A percentile compares a stretch with the other conserved stretches of the same genome.
These are phyloP conservation scores for Chalciporus sphaerocephalus DNA, from an alignment of 768 basidiomycete genomes.

Conservation along the genomic window DNA sequence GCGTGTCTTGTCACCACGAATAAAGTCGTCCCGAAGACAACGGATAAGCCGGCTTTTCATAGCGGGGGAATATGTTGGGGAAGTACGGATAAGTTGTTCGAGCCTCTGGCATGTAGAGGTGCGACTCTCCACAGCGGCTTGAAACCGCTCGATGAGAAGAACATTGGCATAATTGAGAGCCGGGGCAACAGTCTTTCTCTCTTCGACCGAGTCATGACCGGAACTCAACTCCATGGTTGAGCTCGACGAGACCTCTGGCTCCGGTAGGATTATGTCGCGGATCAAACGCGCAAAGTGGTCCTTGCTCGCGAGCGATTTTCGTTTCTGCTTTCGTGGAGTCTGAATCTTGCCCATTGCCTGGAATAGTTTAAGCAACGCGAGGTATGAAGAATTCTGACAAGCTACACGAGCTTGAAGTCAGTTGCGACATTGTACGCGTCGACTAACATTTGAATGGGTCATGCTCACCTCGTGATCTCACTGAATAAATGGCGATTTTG, in stretches of 20 bases:
- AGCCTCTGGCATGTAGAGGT: conserved; percentile 27
- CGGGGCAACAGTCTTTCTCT: not conserved
- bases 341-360: conserved; percentile 14
- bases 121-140: conserved; percentile 25
- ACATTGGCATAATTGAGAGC: conserved; percentile 24
- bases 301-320: conserved; percentile 21
- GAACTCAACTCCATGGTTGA: conserved; percentile 5
- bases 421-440: no score
- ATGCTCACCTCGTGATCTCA: no score
- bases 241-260: not conserved
- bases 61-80: conserved; percentile 16
- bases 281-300: conserved; percentile 23
- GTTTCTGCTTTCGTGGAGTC: conserved; percentile 23
- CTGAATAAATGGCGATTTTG: no score
- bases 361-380: not conserved
- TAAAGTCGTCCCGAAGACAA: conserved; percentile 24
- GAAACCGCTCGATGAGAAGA: conserved; percentile 26
- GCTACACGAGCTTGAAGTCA: no score
- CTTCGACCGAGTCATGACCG: conserved; percentile 2
- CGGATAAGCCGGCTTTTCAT: conserved; percentile 17
- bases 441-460: no score
- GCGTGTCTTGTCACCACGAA: conserved; percentile 25
- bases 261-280: conserved; percentile 13
- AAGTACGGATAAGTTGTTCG: conserved; percentile 25
- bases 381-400: no score